Evolutionary conservation across 768 basidiomycete species (phyloP).

Genomic region (Leccinum subtestaceum): DNA sequence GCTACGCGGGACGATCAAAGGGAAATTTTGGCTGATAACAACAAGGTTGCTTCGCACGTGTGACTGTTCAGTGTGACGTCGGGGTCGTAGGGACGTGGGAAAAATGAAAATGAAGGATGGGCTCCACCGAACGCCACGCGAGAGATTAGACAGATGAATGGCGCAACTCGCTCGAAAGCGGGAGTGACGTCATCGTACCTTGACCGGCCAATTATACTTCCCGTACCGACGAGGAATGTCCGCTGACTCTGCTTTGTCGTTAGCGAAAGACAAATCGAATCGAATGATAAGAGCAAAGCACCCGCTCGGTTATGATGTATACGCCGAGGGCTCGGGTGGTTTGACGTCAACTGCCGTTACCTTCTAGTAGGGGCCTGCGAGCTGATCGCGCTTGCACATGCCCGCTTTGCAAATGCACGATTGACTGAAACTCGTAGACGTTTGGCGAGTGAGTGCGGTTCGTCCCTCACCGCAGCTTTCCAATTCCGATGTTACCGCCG

Average conservation of each 20-base stretch:
- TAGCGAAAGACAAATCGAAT: background rate
- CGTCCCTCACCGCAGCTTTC: background rate
- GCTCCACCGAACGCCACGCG: background rate
- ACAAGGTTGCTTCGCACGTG: background rate
- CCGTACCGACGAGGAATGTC: background rate
- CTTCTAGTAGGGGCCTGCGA: background rate
- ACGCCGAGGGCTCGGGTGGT: background rate
- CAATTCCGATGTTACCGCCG: background rate
- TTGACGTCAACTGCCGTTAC: background rate
- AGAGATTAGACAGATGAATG: background rate
- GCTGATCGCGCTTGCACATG: background rate
- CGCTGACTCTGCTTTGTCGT: background rate
- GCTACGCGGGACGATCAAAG: background rate
- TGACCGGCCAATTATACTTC: background rate
- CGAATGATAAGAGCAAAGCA: background rate
- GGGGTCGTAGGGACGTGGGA: background rate
- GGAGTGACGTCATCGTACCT: background rate
- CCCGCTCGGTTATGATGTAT: background rate
- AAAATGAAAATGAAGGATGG: background rate
- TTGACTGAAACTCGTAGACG: background rate
- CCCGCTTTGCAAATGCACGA: background rate
- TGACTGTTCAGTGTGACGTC: background rate
- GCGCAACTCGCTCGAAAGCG: background rate
- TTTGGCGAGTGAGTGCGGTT: background rate
- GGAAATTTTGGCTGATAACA: background rate